phyloP scores from a whole-genome alignment of 495 filamentous ascomycete species.

The Penicillium tannophilum region DNA sequence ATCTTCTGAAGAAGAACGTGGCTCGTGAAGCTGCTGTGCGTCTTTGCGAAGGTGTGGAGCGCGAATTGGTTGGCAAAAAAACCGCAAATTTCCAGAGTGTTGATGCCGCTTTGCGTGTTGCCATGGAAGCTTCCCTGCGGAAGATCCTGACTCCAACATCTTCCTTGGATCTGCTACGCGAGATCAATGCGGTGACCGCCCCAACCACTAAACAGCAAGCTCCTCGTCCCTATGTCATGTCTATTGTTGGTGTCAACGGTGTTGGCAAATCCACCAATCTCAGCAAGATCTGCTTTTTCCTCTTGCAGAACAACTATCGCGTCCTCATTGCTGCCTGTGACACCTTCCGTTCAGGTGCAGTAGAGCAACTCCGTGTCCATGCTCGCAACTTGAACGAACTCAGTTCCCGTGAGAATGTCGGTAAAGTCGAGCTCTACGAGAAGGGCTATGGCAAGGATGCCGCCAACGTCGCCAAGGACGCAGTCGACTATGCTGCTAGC shows the following conservation, averaged over 20 bases:
- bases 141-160: conserved; percentile 96
- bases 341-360: conserved; percentile 95
- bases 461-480: conserved; percentile 91
- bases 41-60: conserved; percentile 87
- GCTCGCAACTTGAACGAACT: conserved; percentile 88
- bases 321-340: conserved; percentile 96
- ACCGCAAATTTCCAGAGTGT: conserved; percentile 93
- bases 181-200: conserved; percentile 78
- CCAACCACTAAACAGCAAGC: conserved; percentile 54
- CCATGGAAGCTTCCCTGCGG: conserved; percentile 86
- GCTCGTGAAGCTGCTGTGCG: conserved; percentile 91
- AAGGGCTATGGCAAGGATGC: conserved; percentile 98
- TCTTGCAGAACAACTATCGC: conserved; percentile 93
- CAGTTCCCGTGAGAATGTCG: conserved; percentile 72
- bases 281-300: conserved; percentile 95
- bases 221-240: conserved; percentile 88
- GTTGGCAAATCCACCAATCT: conserved; percentile 97
- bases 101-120: conserved; percentile 75
- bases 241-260: conserved; percentile 96
- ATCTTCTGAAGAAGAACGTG: conserved; percentile 93
- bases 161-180: conserved; percentile 89
- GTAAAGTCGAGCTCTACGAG: conserved; percentile 86
- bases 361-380: conserved; percentile 95
- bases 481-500: conserved; percentile 73
- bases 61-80: conserved; percentile 85